These are phyloP conservation scores for Suhomyces vadensis DNA, from an alignment of 805 yeast genomes.

Conservation along the genomic window DNA sequence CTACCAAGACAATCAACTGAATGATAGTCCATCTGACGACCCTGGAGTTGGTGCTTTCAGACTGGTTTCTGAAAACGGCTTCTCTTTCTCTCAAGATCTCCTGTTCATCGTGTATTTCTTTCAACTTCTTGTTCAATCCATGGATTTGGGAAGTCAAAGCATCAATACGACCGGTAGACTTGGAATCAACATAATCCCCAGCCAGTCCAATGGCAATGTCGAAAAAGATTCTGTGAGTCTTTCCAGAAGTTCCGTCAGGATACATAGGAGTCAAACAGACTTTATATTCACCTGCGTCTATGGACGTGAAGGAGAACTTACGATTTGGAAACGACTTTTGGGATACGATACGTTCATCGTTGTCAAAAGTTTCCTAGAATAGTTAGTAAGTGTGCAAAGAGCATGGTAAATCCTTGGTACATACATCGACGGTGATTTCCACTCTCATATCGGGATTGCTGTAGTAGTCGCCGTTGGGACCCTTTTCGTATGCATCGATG, in stretches of 20 bases:
- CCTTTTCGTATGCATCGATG: slow-evolving; percentile 66
- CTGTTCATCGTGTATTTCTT: slow-evolving; percentile 66
- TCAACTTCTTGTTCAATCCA: slow-evolving; percentile 56
- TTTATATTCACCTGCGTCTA: slow-evolving; percentile 82
- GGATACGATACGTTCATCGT: slow-evolving; percentile 71
- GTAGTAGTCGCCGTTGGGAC: slow-evolving; percentile 47
- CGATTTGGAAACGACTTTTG: slow-evolving; percentile 64
- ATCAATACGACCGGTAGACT: slow-evolving; percentile 55
- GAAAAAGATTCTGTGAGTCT: slow-evolving; percentile 66
- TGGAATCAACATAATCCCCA: slow-evolving; percentile 59
- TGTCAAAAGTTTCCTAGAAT: slow-evolving; percentile 64
- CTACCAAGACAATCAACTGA: slow-evolving; percentile 66
- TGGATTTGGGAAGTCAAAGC: slow-evolving; percentile 55
- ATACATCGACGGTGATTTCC: slow-evolving; percentile 66
- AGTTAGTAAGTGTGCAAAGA: slow-evolving; percentile 13
- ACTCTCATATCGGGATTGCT: slow-evolving; percentile 58
- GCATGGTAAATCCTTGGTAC: slow-evolving; percentile 15
- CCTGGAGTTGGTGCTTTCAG: slow-evolving; percentile 72
- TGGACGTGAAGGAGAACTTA: slow-evolving; percentile 77
- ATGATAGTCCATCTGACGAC: slow-evolving; percentile 74
- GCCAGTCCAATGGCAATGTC: slow-evolving; percentile 73
- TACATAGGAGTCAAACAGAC: slow-evolving; percentile 65
- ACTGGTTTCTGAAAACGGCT: slow-evolving; percentile 70
- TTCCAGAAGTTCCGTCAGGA: slow-evolving; percentile 70
- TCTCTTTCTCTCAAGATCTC: slow-evolving; percentile 72